A percentile compares a stretch with the other conserved stretches of the same genome.
phyloP scores from a whole-genome alignment of 2,329 filamentous ascomycete genomes.

The Verticillium nubilum region DNA sequence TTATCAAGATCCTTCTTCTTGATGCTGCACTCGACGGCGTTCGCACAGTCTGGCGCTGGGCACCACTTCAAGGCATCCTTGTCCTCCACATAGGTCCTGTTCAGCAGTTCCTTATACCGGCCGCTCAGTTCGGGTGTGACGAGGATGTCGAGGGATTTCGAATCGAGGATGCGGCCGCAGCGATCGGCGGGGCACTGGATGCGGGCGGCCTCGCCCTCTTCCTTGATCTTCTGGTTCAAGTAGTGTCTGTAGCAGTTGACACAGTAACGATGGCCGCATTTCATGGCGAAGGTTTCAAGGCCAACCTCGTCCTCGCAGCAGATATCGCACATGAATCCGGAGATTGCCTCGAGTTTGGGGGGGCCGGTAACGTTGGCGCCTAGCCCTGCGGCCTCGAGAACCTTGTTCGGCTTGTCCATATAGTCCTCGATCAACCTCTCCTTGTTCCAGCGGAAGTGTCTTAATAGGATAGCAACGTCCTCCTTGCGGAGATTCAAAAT shows the following conservation, averaged over 20 bases:
- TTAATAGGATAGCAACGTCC: constrained; percentile 82
- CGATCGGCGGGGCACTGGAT: constrained; percentile 89
- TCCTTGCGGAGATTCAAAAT: constrained; percentile 87
- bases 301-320: constrained; percentile 84
- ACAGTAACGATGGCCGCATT: constrained; percentile 90
- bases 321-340: constrained; percentile 87
- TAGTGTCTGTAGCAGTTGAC: constrained; percentile 91
- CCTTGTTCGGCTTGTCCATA: constrained; percentile 79
- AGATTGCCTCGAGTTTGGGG: constrained; percentile 64
- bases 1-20: constrained; percentile 82
- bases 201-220: constrained; percentile 89
- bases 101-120: constrained; percentile 80
- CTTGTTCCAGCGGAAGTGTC: constrained; percentile 92
- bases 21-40: constrained; percentile 81
- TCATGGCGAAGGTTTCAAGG: constrained; percentile 84
- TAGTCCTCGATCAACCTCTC: constrained; percentile 92
- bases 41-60: constrained; percentile 93
- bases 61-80: constrained; percentile 97
- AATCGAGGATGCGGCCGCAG: constrained; percentile 87
- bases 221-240: constrained; percentile 84
- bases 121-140: constrained; percentile 49
- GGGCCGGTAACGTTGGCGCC: constrained; percentile 55
- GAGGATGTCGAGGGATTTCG: constrained; percentile 77
- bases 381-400: constrained; percentile 80
- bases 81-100: constrained; percentile 93